Evolutionary conservation across 805 yeast species (phyloP), one percentile per base, ranked within the genome.

Genomic region (Wickerhamomyces queroliae): DNA sequence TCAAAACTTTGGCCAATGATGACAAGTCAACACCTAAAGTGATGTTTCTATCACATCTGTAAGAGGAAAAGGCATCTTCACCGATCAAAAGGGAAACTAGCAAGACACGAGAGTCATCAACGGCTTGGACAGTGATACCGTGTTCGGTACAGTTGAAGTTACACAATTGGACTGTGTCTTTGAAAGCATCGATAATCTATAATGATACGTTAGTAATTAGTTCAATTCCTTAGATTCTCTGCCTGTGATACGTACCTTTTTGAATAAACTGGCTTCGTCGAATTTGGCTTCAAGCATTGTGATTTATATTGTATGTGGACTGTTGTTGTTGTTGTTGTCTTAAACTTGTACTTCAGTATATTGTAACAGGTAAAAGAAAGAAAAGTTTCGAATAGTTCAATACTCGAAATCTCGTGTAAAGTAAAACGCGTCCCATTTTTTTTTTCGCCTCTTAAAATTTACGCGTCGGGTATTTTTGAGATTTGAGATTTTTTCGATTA

Each of bases 231-330:
- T n/a, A 37, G 11, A 23, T 12, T 7, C 31, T 6, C 24, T 13
- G 9, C 12, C 15, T 3, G 17, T 34, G 8, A 7, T 7, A 62
- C 71, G 22, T 55, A 73, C 76, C 64, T 85, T 89, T 67, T 93
- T 93, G 61, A 93, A 78, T 49, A 89, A 76, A 42, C 90, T 75
- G 39, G 98, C 96, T 70, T 89, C 90, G 55, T 84, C 91, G 53
- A 93, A 86, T 71, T 89, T 90, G 51, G 96, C 98, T 78, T 93
- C 99, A 69, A 93, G 79, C 98, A 93, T 93, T 49, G 29, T 61
- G 34, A 21, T 23, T 24, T 27, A 27, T 38, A 28, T 21, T 7
- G 3, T 18, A 28, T 16, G 12, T 7, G 17, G 16, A 12, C n/a
- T 26, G 8, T 21, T 21, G 33, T 5, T 17, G 24, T 16, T 31